Percentiles rank a stretch among this genome's conserved stretches.
These are phyloP conservation scores for Hypoxylon fuscum DNA, from an alignment of 495 filamentous ascomycete genomes.

Conservation along the genomic window DNA sequence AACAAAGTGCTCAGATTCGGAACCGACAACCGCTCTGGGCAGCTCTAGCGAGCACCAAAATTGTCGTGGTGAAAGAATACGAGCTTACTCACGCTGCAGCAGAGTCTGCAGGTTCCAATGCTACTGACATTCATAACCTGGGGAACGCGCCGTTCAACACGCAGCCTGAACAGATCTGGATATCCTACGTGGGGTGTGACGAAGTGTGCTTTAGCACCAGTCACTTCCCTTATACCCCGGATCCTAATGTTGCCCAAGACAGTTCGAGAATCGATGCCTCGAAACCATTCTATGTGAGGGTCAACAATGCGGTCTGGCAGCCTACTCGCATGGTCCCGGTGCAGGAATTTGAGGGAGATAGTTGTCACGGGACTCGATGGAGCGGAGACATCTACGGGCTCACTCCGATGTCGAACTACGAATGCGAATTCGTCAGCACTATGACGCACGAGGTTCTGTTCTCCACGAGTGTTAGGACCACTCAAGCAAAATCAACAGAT, in stretches of 20 bases:
- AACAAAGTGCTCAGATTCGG: constrained; percentile 87
- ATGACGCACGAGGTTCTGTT: constrained; percentile 77
- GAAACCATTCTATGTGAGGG: constrained; percentile 85
- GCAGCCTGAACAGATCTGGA: constrained; percentile 84
- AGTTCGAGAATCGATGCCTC: constrained; percentile 64
- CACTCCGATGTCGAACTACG: constrained; percentile 84
- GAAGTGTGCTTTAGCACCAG: constrained; percentile 85
- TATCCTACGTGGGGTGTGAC: constrained; percentile 82
- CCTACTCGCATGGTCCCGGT: constrained; percentile 74
- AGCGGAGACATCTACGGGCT: constrained; percentile 89
- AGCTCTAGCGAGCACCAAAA: constrained; percentile 91
- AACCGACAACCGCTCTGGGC: constrained; percentile 95
- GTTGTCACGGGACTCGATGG: constrained; percentile 63
- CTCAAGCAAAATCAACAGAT: constrained; percentile 73
- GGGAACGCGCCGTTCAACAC: constrained; percentile 77
- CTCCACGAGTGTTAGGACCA: constrained; percentile 81
- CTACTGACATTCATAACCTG: constrained; percentile 79
- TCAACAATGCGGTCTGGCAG: constrained; percentile 90
- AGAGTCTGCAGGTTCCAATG: constrained; percentile 75
- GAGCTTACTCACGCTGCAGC: constrained; percentile 82
- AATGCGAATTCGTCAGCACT: constrained; percentile 82
- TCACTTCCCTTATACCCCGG: constrained; percentile 58
- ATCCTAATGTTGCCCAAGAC: constrained; percentile 52
- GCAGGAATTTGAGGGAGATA: constrained; percentile 62
- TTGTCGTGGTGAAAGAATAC: constrained; percentile 91